Evolutionary conservation across 345 rosid species (phyloP).

Genomic region (Conringia planisiliqua): DNA sequence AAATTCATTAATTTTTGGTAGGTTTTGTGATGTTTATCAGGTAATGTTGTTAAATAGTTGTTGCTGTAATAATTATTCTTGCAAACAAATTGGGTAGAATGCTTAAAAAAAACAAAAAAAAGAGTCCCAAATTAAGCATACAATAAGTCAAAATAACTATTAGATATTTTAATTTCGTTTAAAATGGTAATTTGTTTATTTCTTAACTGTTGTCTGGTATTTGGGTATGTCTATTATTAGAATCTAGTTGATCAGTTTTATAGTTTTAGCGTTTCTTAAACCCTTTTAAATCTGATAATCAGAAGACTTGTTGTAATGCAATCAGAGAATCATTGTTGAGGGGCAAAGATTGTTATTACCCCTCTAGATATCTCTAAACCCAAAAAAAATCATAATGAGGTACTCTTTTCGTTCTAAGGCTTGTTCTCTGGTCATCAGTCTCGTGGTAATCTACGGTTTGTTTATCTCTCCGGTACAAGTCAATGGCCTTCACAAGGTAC

Average conservation of each 20-base stretch:
- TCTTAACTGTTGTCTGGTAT: neutral
- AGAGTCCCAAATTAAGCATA: neutral
- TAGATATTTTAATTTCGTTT: neutral
- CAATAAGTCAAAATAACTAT: neutral
- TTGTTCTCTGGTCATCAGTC: neutral
- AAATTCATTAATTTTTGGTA: neutral
- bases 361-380: neutral
- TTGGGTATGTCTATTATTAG: neutral
- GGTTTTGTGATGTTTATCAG: neutral
- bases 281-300: neutral
- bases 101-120: neutral
- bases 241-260: neutral
- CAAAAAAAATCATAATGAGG: neutral
- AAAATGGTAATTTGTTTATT: neutral
- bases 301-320: neutral
- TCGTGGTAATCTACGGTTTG: conserved; percentile 6
- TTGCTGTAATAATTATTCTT: neutral
- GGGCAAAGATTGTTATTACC: neutral
- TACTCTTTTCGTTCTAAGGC: conserved; percentile 4
- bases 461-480: neutral
- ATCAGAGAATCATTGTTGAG: conserved; percentile 10
- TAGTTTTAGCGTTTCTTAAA: neutral
- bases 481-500: conserved; percentile 19
- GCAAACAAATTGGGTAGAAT: neutral
- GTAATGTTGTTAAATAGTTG: neutral